These are phyloP conservation scores for Rubroshorea leprosula DNA, from an alignment of 345 rosid genomes.

Conservation along the genomic window DNA sequence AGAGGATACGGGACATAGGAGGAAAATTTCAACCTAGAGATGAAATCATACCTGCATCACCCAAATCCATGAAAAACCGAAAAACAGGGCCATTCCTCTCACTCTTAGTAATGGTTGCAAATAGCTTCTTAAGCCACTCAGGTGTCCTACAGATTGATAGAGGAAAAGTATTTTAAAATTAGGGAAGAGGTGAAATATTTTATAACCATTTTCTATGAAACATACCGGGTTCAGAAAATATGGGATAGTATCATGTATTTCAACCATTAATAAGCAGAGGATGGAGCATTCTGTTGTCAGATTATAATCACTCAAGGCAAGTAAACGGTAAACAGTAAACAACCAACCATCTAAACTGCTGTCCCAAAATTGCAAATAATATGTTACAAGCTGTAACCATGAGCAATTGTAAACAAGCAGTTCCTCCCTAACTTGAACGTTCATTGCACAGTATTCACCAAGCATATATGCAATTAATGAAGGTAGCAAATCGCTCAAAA, in stretches of 20 bases:
- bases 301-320: neutral
- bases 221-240: neutral
- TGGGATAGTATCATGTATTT: neutral
- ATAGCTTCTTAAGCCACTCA: conserved; percentile 86
- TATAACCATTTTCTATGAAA: neutral
- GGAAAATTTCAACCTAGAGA: neutral
- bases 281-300: neutral
- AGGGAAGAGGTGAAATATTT: neutral
- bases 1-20: neutral
- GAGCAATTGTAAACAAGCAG: neutral
- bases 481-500: too few relatives aligned
- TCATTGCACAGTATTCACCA: too few relatives aligned
- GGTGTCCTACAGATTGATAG: conserved; percentile 53
- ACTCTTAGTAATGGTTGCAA: conserved; percentile 67
- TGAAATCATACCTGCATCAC: conserved; percentile 73
- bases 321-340: neutral
- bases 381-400: too few relatives aligned
- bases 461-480: too few relatives aligned
- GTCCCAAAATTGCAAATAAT: neutral
- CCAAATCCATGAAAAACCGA: conserved; percentile 89
- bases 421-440: neutral
- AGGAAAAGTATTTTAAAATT: neutral
- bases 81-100: conserved; percentile 88
- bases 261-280: neutral
- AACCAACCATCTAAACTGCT: neutral